Conservation (phyloP, 768 basidiomycete species). For the Mycena polygramma region DNA sequence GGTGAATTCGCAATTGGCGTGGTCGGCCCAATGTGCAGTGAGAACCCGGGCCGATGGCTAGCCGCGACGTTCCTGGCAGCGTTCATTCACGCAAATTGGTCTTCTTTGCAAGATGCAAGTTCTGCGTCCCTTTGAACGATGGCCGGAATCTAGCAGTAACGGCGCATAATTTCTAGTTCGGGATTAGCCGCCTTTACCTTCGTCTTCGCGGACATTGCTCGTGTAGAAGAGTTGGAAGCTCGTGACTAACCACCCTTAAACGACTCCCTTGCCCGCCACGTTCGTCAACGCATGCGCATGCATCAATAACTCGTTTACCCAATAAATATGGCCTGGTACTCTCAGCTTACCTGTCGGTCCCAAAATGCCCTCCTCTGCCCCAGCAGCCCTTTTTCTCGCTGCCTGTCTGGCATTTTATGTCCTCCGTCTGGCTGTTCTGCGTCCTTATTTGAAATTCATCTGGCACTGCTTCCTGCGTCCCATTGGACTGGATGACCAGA, state of each 20-base stretch:
- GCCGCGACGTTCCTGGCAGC: too few species aligned
- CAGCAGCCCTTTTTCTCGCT: conserved; percentile 21
- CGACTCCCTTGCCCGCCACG: conserved; percentile 18
- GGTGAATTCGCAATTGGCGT: too few species aligned
- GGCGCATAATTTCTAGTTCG: background rate
- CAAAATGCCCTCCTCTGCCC: conserved; percentile 11
- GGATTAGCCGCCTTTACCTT: background rate
- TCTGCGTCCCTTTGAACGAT: too few species aligned
- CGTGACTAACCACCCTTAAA: conserved; percentile 14
- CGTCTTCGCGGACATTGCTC: background rate
- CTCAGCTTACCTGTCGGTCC: background rate
- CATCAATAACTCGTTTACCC: background rate
- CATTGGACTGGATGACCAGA: conserved; percentile 55
- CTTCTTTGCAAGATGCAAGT: too few species aligned
- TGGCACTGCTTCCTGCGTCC: conserved; percentile 66
- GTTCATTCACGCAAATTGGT: too few species aligned
- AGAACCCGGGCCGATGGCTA: too few species aligned
- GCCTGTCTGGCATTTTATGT: conserved; percentile 32
- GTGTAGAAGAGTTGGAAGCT: background rate
- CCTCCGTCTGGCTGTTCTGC: conserved; percentile 42
- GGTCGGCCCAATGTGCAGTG: too few species aligned
- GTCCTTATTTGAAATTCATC: conserved; percentile 59
- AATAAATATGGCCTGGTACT: conserved; percentile 23
- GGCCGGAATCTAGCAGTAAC: background rate
- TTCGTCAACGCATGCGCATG: conserved; percentile 29